Percentiles rank a stretch among this genome's conserved stretches.
Evolutionary conservation across 2,329 filamentous ascomycete species (phyloP).

Genomic region (Fonsecaea pugnacius): DNA sequence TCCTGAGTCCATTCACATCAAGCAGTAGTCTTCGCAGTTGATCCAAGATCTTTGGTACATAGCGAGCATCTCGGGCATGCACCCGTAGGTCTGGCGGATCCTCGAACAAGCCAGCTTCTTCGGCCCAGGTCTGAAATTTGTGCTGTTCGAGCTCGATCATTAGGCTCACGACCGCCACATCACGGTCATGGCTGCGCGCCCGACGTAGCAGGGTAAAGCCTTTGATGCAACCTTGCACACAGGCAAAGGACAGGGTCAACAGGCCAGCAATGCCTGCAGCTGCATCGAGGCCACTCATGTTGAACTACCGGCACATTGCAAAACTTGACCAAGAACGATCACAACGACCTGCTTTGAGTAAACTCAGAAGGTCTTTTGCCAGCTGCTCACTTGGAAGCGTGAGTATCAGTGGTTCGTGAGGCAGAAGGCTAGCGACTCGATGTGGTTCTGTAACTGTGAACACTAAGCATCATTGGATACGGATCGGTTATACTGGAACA

Average conservation of each 20-base stretch:
- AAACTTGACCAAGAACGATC: neutral
- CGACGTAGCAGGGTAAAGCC: neutral
- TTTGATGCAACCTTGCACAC: conserved; percentile 10
- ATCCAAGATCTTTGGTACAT: neutral
- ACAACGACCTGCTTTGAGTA: neutral
- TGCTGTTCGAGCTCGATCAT: conserved; percentile 8
- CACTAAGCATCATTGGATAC: neutral
- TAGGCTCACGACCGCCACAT: neutral
- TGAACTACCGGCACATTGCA: neutral
- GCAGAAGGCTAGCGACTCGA: neutral
- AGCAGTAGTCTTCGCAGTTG: neutral
- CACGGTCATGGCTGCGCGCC: conserved; percentile 3
- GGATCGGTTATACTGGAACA: neutral
- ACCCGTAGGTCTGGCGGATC: neutral
- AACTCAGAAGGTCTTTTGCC: neutral
- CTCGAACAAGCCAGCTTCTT: conserved; percentile 5
- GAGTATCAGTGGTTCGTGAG: too few relatives aligned
- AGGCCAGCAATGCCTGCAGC: conserved; percentile 6
- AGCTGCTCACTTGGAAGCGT: too few relatives aligned
- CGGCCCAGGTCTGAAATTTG: conserved; percentile 3
- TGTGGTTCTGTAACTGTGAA: neutral
- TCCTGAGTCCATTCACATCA: neutral
- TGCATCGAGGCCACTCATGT: conserved; percentile 5
- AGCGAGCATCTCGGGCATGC: neutral
- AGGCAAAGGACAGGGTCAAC: conserved; percentile 8